Conservation (phyloP, 2,329 filamentous ascomycete species). For the Seiridium cupressi region DNA sequence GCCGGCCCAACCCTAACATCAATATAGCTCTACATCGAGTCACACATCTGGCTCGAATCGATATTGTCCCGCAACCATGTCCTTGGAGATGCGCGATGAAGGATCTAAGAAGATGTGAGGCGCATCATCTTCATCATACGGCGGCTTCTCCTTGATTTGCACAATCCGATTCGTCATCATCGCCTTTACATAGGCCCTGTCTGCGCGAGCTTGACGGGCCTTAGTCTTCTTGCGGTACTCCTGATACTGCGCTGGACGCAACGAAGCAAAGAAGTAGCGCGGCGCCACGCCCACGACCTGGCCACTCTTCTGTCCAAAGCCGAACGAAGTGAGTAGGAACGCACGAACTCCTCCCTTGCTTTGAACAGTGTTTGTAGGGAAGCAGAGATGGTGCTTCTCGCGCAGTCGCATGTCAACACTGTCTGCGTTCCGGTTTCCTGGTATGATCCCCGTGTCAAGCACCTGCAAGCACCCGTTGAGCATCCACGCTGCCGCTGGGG, state of each 20-base stretch:
- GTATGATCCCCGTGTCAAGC: background rate
- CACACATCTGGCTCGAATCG: too few relatives aligned
- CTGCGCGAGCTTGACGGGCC: background rate
- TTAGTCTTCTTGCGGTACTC: background rate
- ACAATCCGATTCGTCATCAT: background rate
- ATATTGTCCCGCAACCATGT: too few relatives aligned
- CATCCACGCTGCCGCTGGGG: slow-evolving; percentile 83
- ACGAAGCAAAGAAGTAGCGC: background rate
- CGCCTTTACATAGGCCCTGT: background rate
- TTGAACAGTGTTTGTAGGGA: background rate
- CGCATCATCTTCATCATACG: background rate
- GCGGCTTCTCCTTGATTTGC: background rate
- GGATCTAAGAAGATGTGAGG: background rate
- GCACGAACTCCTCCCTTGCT: background rate
- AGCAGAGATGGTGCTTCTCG: background rate
- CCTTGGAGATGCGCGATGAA: background rate
- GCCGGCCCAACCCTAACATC: too few relatives aligned
- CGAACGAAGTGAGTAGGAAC: background rate
- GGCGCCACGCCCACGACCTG: background rate
- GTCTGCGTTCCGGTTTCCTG: background rate
- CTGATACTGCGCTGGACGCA: background rate
- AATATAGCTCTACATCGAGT: too few relatives aligned
- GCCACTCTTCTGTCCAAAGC: background rate
- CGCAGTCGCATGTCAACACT: background rate
- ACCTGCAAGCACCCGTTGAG: slow-evolving; percentile 94